Evolutionary conservation across 306 rosid genomes (phyloP).

Genomic region (Lathyrus sativus): DNA sequence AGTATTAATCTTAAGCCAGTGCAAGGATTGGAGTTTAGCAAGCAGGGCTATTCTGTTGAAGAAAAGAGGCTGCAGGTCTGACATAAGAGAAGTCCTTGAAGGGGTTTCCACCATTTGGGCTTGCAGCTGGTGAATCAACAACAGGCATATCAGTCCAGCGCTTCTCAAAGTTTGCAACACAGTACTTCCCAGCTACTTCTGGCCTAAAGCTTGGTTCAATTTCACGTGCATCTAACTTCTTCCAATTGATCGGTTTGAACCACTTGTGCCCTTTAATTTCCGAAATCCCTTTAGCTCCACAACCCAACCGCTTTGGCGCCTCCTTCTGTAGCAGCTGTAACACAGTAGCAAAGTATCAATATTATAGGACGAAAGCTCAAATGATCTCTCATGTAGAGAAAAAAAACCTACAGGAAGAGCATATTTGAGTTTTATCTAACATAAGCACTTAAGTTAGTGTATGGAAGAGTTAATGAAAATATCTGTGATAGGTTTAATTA

Average conservation of each 20-base stretch:
- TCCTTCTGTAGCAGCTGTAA: slow-evolving; percentile 86
- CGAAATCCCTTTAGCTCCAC: slow-evolving; percentile 63
- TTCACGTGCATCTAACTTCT: slow-evolving; percentile 70
- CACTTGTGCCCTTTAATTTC: slow-evolving; percentile 90
- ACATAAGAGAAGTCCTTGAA: slow-evolving; percentile 82
- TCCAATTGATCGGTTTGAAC: slow-evolving; percentile 89
- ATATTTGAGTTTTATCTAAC: background rate
- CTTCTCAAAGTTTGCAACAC: slow-evolving; percentile 93
- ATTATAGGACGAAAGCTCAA: slow-evolving; percentile 3
- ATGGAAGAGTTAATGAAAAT: background rate
- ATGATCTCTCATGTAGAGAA: background rate
- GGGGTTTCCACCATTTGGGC: slow-evolving; percentile 76
- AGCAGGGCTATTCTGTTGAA: slow-evolving; percentile 51
- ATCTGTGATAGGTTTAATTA: background rate
- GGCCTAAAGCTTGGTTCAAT: slow-evolving; percentile 91
- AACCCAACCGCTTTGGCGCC: slow-evolving; percentile 67
- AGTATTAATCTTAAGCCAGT: slow-evolving; percentile 22
- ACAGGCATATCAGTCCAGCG: slow-evolving; percentile 95
- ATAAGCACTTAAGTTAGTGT: background rate
- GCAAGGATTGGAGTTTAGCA: slow-evolving; percentile 18
- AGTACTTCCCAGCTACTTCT: slow-evolving; percentile 76
- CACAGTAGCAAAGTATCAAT: background rate
- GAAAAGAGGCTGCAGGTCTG: slow-evolving; percentile 79
- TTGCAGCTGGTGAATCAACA: slow-evolving; percentile 81
- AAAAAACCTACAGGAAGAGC: slow-evolving; percentile 12